Base-by-base conservation (phyloP, 139 green algal genomes). In the Coccomyxa sp. region DNA sequence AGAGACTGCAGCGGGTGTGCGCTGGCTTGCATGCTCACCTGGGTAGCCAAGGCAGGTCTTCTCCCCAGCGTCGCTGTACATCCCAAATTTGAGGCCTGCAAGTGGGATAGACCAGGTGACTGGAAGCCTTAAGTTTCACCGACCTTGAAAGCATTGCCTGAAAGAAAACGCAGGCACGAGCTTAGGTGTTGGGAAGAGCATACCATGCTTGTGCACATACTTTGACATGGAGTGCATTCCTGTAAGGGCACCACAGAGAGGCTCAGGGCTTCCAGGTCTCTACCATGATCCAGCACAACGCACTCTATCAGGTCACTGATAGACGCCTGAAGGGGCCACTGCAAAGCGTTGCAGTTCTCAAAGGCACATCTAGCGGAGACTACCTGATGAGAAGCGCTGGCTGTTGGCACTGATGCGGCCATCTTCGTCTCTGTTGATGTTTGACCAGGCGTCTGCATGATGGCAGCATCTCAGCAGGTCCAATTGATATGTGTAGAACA, bases 121-220 rank as follows among this genome's bases (percentile, higher is more conserved):
- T 31, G 5, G 50, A 64, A 31, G 27, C 27, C 50, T 64, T 64
- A 22, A 12, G 50, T 12, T 64, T 64, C 18, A 18, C 50, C 22
- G 18, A 64, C 18, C 5, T 18, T 64, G 50, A 22, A 64, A 31
- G 50, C 18, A 6, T 64, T 64, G 2, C 22, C 18, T 64, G 50
- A 18, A 64, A n/a, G n/a, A n/a, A n/a, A n/a, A n/a, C n/a, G n/a
- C n/a, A n/a, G n/a, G n/a, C n/a, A n/a, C n/a, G n/a, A n/a, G n/a
- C n/a, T n/a, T n/a, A n/a, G n/a, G n/a, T n/a, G 50, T 64, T 64
- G 22, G 50, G 18, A 64, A 64, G 50, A 31, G 50, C 50, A n/a
- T n/a, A 64, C 18, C 50, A 64, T 64, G 50, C 50, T 64, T 64
- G 50, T 64, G 50, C 50, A 64, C 50, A 64, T 64, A 64, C n/a